Evolutionary conservation across 2,329 filamentous ascomycete species (phyloP), one percentile per base, ranked within the genome.

Genomic region (Fusarium abutilonis): DNA sequence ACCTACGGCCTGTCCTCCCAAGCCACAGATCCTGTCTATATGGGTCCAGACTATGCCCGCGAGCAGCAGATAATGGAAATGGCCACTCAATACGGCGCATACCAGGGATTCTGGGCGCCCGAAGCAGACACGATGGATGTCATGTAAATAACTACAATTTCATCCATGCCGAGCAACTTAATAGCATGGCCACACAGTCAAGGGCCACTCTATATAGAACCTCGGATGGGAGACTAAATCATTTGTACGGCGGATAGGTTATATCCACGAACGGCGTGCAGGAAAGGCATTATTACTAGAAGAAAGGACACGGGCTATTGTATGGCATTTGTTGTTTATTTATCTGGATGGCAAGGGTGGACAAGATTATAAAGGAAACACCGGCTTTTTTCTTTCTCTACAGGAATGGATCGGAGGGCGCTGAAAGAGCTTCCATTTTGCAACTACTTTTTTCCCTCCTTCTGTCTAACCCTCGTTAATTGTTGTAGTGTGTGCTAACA

Each of bases 1-100:
- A 72, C 77, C 36, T 82, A 82, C 65, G 77, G 73, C 40, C 78
- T 75, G 44, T 89, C 88, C 75, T 82, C 77, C 14, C 79, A 79
- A 10, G 82, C 88, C 1, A 87, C 83, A 3, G 89, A 92, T 63
- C 89, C 90, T 0, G 89, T 89, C n/a, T 92, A 92, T 73, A 82
- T 74, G 48, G 72, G 74, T 6, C 66, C 74, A 0, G 80, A 76
- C 56, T 83, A 74, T 73, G 76, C 77, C 53, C 76, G 77, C 52
- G 82, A 82, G 68, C 80, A 83, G 72, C 76, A 80, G 73, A 72
- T 83, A 72, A 74, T 81, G 75, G 72, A 83, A 26, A 89, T 90
- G 87, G 88, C 89, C 70, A 82, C 89, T 63, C 86, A 88, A 72
- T 91, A 91, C 65, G 88, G 88, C 0, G 81, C 84, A 19, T 86